A percentile compares a stretch with the other conserved stretches of the same genome.
Conservation (phyloP, 1,139 yeast species). For the Eremothecium cymbalariae region DNA sequence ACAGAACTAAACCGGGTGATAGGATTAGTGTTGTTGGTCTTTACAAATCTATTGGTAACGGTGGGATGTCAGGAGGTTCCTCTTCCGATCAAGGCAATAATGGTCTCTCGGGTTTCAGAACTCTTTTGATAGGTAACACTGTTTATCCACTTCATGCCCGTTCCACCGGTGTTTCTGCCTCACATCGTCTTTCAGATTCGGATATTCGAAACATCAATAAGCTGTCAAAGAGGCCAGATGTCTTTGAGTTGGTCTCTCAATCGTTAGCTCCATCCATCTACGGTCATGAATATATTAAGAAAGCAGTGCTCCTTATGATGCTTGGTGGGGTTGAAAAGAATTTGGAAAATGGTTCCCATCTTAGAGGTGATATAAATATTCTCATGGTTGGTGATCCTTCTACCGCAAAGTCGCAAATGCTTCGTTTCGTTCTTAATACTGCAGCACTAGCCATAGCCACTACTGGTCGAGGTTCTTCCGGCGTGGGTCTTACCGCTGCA, state of each 20-base stretch:
- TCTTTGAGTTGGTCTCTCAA: slow-evolving; percentile 72
- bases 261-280: slow-evolving; percentile 94
- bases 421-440: slow-evolving; percentile 87
- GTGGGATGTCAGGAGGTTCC: slow-evolving; percentile 33
- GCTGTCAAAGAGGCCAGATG: slow-evolving; percentile 56
- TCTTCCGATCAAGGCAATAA: slow-evolving; percentile 35
- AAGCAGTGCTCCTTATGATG: slow-evolving; percentile 84
- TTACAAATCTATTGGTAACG: slow-evolving; percentile 85
- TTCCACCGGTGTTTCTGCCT: slow-evolving; percentile 76
- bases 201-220: slow-evolving; percentile 85
- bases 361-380: slow-evolving; percentile 94
- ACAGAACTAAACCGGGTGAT: slow-evolving; percentile 90
- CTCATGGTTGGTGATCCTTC: slow-evolving; percentile 99
- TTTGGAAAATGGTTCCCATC: slow-evolving; percentile 89
- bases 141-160: slow-evolving; percentile 83
- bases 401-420: slow-evolving; percentile 93
- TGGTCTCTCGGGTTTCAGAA: slow-evolving; percentile 60
- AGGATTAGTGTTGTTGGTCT: slow-evolving; percentile 93
- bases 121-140: slow-evolving; percentile 78
- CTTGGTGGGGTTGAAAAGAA: slow-evolving; percentile 94
- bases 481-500: slow-evolving; percentile 99
- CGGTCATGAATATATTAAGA: slow-evolving; percentile 86
- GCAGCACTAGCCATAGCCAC: slow-evolving; percentile 96
- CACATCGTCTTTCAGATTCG: slow-evolving; percentile 64
- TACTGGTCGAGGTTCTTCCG: slow-evolving; percentile 98